Percentiles rank a stretch among this genome's conserved stretches.
These are phyloP conservation scores for Arabis alpina DNA, from an alignment of 345 rosid species.

Conservation along the genomic window DNA sequence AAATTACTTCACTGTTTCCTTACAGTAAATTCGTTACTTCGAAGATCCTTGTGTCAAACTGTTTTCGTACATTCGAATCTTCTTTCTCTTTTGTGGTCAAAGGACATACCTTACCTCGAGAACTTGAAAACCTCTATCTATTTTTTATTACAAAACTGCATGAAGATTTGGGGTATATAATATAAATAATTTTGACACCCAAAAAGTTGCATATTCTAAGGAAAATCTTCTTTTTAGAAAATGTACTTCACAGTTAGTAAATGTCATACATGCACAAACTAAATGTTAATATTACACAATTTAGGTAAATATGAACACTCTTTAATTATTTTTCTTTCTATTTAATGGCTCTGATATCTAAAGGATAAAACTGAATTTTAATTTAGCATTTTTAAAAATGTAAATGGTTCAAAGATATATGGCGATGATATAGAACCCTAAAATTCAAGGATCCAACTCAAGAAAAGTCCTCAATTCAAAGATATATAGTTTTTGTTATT, in stretches of 20 bases:
- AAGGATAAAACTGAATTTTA: background rate
- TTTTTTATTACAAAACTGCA: background rate
- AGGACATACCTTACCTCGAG: background rate
- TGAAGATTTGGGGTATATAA: background rate
- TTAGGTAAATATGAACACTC: background rate
- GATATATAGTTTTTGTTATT: too few relatives aligned
- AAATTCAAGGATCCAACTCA: too few relatives aligned
- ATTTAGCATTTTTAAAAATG: background rate
- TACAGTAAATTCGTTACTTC: slow-evolving; percentile 7
- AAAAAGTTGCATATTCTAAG: slow-evolving; percentile 33
- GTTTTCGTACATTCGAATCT: slow-evolving; percentile 25
- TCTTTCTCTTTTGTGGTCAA: slow-evolving; percentile 6
- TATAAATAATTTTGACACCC: slow-evolving; percentile 3
- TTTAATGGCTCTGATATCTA: background rate
- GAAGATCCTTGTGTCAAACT: slow-evolving; percentile 16
- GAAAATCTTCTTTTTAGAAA: slow-evolving; percentile 19
- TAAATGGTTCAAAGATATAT: background rate
- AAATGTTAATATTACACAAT: background rate
- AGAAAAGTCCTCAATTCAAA: too few relatives aligned
- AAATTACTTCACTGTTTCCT: slow-evolving; percentile 22
- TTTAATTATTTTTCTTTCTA: background rate
- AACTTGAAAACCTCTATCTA: background rate
- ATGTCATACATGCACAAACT: slow-evolving; percentile 12
- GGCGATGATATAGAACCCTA: background rate
- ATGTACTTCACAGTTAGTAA: slow-evolving; percentile 3